Evolutionary conservation across 768 basidiomycete genomes (phyloP).

Genomic region (Auricularia sp.): DNA sequence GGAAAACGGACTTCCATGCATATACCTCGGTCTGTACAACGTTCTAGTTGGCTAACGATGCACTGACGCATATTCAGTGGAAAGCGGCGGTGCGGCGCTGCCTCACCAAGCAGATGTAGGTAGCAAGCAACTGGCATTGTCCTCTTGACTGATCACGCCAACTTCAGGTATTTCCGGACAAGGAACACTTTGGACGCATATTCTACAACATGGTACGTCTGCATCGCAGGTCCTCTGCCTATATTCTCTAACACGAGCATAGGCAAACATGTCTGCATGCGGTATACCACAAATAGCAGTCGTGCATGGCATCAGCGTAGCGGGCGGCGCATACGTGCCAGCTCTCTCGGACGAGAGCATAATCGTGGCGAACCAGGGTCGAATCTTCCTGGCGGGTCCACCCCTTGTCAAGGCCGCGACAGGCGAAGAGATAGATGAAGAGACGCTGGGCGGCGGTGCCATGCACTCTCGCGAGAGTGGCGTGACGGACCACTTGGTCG

Average conservation of each 20-base stretch:
- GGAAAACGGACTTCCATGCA: slow-evolving; percentile 81
- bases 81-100: slow-evolving; percentile 87
- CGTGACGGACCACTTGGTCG: slow-evolving; percentile 80
- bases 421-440: slow-evolving; percentile 56
- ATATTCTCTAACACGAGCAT: background rate
- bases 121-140: slow-evolving; percentile 1
- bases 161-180: slow-evolving; percentile 78
- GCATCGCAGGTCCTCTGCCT: background rate
- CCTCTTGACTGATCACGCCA: background rate
- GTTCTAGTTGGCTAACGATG: slow-evolving; percentile 1
- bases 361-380: slow-evolving; percentile 84
- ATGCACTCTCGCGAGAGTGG: slow-evolving; percentile 92
- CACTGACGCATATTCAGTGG: slow-evolving; percentile 40
- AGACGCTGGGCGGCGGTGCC: slow-evolving; percentile 78
- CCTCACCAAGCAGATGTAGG: slow-evolving; percentile 79
- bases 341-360: slow-evolving; percentile 95
- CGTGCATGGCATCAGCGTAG: slow-evolving; percentile 91
- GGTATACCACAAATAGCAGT: slow-evolving; percentile 87
- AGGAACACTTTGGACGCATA: slow-evolving; percentile 90
- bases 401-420: slow-evolving; percentile 76
- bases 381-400: slow-evolving; percentile 89
- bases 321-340: slow-evolving; percentile 88
- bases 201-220: slow-evolving; percentile 86
- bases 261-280: slow-evolving; percentile 89
- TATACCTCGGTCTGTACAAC: slow-evolving; percentile 68